A percentile compares a stretch with the other conserved stretches of the same genome.
These are phyloP conservation scores for Sergeia podlipaevii DNA, from an alignment of 208 protist species.

Conservation along the genomic window DNA sequence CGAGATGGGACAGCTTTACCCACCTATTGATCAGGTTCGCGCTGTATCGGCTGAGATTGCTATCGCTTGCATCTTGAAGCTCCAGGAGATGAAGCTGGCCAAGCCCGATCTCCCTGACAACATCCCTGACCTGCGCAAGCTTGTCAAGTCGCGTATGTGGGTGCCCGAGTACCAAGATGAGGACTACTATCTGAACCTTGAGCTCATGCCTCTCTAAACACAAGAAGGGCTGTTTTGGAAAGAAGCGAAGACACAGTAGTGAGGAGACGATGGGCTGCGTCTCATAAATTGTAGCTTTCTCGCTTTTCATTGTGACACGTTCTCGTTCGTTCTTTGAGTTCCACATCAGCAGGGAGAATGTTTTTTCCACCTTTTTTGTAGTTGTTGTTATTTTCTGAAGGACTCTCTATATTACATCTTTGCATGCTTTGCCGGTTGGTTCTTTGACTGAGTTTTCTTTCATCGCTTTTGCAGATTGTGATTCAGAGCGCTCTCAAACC, in stretches of 20 bases:
- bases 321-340: too few species aligned
- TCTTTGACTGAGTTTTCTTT: too few species aligned
- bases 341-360: too few species aligned
- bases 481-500: too few species aligned
- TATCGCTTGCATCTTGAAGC: slow-evolving; percentile 33
- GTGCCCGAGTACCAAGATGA: slow-evolving; percentile 34
- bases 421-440: too few species aligned
- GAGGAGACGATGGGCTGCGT: neutral
- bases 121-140: slow-evolving; percentile 30
- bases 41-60: slow-evolving; percentile 45
- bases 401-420: too few species aligned
- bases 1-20: slow-evolving; percentile 40
- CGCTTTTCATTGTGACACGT: too few species aligned
- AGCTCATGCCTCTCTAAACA: slow-evolving; percentile 18
- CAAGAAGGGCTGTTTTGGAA: neutral
- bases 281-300: too few species aligned
- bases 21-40: slow-evolving; percentile 39
- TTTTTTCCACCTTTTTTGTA: too few species aligned
- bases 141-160: slow-evolving; percentile 44
- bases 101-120: slow-evolving; percentile 30
- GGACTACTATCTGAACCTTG: slow-evolving; percentile 61
- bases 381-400: too few species aligned
- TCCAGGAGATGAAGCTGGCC: slow-evolving; percentile 37
- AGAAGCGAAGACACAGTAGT: neutral
- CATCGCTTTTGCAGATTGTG: too few species aligned